Evolutionary conservation across 805 yeast species (phyloP).

Genomic region (Kodamaea leandrae): DNA sequence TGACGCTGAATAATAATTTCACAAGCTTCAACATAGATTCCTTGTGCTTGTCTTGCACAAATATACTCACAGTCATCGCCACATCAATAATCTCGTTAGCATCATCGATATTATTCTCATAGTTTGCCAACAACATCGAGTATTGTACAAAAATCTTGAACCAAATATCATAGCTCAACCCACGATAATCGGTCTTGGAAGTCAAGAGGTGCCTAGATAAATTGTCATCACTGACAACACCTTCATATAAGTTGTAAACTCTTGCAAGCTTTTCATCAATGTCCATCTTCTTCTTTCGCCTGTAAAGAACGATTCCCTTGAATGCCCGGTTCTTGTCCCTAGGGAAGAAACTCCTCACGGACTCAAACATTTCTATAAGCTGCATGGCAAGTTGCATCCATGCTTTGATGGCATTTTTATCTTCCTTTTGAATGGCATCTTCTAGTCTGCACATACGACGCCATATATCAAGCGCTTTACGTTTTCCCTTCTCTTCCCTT

Average conservation of each 20-base stretch:
- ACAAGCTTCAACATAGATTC: slow-evolving; percentile 62
- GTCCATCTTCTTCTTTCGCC: slow-evolving; percentile 58
- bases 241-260: slow-evolving; percentile 64
- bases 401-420: slow-evolving; percentile 60
- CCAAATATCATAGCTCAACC: slow-evolving; percentile 78
- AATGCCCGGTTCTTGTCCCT: slow-evolving; percentile 69
- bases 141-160: slow-evolving; percentile 78
- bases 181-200: slow-evolving; percentile 64
- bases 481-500: slow-evolving; percentile 55
- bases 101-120: slow-evolving; percentile 60
- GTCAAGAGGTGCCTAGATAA: slow-evolving; percentile 36
- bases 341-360: slow-evolving; percentile 75
- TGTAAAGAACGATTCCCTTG: slow-evolving; percentile 62
- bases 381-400: slow-evolving; percentile 87
- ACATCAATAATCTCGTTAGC: slow-evolving; percentile 57
- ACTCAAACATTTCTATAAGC: slow-evolving; percentile 76
- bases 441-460: slow-evolving; percentile 52
- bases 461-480: slow-evolving; percentile 56
- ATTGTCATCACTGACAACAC: slow-evolving; percentile 32
- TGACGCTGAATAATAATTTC: slow-evolving; percentile 56
- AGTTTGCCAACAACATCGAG: slow-evolving; percentile 63
- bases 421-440: slow-evolving; percentile 35
- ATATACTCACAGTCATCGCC: slow-evolving; percentile 77
- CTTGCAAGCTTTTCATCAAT: slow-evolving; percentile 73
- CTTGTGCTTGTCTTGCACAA: slow-evolving; percentile 60